Percentiles rank a stretch among this genome's conserved stretches.
Conservation (phyloP, 352 stramenopile genomes). For the Phytopythium chamaehyphon region DNA sequence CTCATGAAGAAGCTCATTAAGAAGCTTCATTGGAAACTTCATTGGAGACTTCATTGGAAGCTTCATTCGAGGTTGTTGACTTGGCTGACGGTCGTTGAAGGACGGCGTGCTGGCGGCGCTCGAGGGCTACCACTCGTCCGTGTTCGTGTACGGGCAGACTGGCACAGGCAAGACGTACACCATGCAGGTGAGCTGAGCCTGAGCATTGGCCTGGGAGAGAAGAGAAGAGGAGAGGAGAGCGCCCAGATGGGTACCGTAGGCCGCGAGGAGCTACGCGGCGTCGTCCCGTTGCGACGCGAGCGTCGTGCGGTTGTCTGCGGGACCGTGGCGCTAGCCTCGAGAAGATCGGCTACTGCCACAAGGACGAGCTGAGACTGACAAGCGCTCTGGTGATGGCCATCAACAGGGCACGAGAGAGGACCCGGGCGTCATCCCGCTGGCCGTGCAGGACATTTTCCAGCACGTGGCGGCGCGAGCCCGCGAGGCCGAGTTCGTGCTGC, state of each 20-base stretch:
- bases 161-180: slow-evolving; percentile 85
- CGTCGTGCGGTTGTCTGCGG: slow-evolving; percentile 1
- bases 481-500: slow-evolving; percentile 55
- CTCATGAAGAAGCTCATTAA: too few species aligned
- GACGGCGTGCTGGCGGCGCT: slow-evolving; percentile 67
- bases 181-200: slow-evolving; percentile 71
- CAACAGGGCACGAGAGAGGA: slow-evolving; percentile 34
- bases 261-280: slow-evolving; percentile 5
- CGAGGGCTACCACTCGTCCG: slow-evolving; percentile 79
- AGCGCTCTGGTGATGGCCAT: not conserved
- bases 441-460: slow-evolving; percentile 86
- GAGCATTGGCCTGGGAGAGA: too few species aligned
- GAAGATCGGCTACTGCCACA: too few species aligned
- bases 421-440: slow-evolving; percentile 80
- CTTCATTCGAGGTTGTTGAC: too few species aligned
- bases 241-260: slow-evolving; percentile 11
- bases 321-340: slow-evolving; percentile 3
- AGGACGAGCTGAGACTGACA: not conserved
- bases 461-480: slow-evolving; percentile 58
- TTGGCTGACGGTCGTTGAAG: slow-evolving; percentile 11
- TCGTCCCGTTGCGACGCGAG: slow-evolving; percentile 20
- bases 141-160: slow-evolving; percentile 93
- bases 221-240: too few species aligned
- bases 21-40: too few species aligned
- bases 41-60: too few species aligned